A percentile compares a stretch with the other conserved stretches of the same genome.
These are phyloP conservation scores for Cladosporium sp. DNA, from an alignment of 2,329 filamentous ascomycete species.

Conservation along the genomic window DNA sequence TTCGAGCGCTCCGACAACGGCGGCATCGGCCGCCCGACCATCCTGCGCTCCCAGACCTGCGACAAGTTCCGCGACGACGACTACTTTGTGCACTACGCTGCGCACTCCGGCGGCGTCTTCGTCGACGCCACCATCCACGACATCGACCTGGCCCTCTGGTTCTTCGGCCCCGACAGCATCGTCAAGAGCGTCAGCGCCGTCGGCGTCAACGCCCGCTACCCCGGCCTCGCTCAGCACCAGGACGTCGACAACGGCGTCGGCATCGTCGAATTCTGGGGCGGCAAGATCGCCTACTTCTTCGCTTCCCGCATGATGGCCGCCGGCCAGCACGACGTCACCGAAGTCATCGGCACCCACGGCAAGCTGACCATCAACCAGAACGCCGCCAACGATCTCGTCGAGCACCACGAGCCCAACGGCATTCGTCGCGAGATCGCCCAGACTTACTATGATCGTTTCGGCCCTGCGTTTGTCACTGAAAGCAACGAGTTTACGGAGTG, in stretches of 20 bases:
- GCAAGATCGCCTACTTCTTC: conserved; percentile 43
- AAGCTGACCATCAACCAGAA: conserved; percentile 34
- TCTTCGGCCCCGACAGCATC: conserved; percentile 33
- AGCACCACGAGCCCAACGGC: conserved; percentile 30
- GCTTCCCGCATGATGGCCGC: conserved; percentile 39
- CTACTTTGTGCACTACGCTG: conserved; percentile 41
- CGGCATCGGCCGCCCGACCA: conserved; percentile 36
- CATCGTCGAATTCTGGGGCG: conserved; percentile 41
- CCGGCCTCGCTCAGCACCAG: conserved; percentile 34
- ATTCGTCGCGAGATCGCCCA: conserved; percentile 35
- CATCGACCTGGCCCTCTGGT: conserved; percentile 41
- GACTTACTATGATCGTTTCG: conserved; percentile 38
- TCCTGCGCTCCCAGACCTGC: conserved; percentile 41
- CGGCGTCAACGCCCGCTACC: conserved; percentile 30
- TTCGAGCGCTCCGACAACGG: conserved; percentile 33
- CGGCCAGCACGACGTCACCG: conserved; percentile 41
- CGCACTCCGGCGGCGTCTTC: conserved; percentile 40
- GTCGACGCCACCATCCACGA: conserved; percentile 43
- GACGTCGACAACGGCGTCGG: conserved; percentile 44
- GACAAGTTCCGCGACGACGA: conserved; percentile 37
- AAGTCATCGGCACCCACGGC: conserved; percentile 39
- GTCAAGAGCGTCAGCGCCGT: conserved; percentile 30
- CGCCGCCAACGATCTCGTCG: conserved; percentile 30
- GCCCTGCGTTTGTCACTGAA: conserved; percentile 38
- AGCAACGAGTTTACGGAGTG: conserved; percentile 36